Base-by-base conservation (phyloP, 75 land plant genomes). In the Pseudotsuga menziesii region DNA sequence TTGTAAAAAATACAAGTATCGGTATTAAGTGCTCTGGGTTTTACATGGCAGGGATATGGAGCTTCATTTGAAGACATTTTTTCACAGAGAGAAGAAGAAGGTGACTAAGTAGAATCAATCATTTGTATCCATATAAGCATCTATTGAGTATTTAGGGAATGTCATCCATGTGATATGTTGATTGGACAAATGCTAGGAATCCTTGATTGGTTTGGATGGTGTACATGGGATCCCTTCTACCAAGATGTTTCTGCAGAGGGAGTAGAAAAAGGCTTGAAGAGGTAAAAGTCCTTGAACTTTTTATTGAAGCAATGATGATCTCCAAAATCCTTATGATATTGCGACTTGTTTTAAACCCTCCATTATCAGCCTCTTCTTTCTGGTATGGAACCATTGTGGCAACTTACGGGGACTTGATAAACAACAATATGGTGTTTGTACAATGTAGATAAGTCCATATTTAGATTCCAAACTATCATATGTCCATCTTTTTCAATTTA, bases 211-310 rank as follows among this genome's bases (percentile, higher is more conserved):
- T 96, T 96, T 75, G 99, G 99, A 2, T 96, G 99, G 99, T 96
- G 99, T 85, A 96, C 99, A 4, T 96, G 98, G 98, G 94, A 96
- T 83, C 97, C 98, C 5, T 96, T 96, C 86, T 96, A 96, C 78
- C 92, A 93, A 20, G 99, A 92, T 17, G 98, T 96, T 41, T 90
- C 98, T 27, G 91, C 91, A 16, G 94, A 91, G 23, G 99, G 91
- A 0, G 91, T 96, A 57, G 91, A 84, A 56, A 73, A 89, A 55
- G 99, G 99, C 25, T 80, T 89, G 19, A 39, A 69, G 13, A 69
- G 72, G 72, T 69, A 39, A 48, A 23, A 2, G 9, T 20, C 19
- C 72, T 69, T 25, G 4, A 41, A 39, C 52, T 35, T 69, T 44
- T 69, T 20, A 19, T 20, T 41, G 20, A 69, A 69, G 12, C n/a